Base-by-base conservation (phyloP, 2,329 filamentous ascomycete species). In the Ophiobolus disseminans region DNA sequence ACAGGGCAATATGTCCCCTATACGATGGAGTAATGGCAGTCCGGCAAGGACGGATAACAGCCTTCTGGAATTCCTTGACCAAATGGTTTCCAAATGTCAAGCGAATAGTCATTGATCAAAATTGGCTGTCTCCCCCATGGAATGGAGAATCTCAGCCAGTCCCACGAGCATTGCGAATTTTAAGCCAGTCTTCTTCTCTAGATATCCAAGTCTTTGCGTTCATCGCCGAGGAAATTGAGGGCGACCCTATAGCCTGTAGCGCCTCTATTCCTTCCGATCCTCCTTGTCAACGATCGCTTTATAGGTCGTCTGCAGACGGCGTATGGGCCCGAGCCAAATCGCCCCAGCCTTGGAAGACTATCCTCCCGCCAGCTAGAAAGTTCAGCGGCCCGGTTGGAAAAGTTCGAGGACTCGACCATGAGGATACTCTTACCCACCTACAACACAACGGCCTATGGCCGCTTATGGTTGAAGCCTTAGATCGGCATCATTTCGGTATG, bases 401-500 rank as follows among this genome's bases (percentile, higher is more conserved):
- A 38, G 54, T 48, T 17, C 14, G 49, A 19, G 19, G 31, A 43
- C 34, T 43, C 9, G 36, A 43, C 31, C 34, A 54, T 44, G 5
- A 35, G 13, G 3, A 17, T 9, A 11, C 3, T 11, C 16, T 25
- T 21, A 25, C 37, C 26, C 21, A 16, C 7, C 34, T 48, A n/a
- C 51, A 53, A 16, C 10, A 39, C 38, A 13, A 17, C 14, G 52
- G 45, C 25, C 41, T 58, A 8, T 42, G 40, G 45, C 28, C 45
- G 28, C 46, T 57, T 35, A 23, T 35, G 21, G 46, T 60, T 17
- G 55, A 60, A 55, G 57, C 57, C 19, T 38, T 58, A 20, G 55
- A 60, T 25, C 47, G 49, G 9, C 36, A 60, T 44, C 34, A 58
- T 38, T 60, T 60, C 34, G 46, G 51, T 16, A 32, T 37, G 0